Conservation (phyloP, 1,284 basidiomycete genomes). For the Omphalotus olearius region DNA sequence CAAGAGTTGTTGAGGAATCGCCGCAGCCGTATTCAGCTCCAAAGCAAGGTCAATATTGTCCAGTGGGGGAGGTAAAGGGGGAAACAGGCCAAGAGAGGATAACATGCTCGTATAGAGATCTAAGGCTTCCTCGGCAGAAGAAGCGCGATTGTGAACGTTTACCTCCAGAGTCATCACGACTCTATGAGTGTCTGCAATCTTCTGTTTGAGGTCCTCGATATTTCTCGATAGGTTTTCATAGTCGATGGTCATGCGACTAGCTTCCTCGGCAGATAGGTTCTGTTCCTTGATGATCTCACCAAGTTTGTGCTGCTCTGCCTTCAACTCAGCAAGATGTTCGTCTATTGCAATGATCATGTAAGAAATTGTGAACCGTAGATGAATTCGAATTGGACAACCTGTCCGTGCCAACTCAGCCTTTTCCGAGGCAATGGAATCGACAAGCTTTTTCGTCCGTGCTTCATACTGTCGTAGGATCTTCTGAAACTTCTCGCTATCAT, state of each 20-base stretch:
- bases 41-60: slow-evolving; percentile 68
- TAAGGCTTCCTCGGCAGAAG: slow-evolving; percentile 74
- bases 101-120: slow-evolving; percentile 72
- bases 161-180: slow-evolving; percentile 74
- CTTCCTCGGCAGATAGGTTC: slow-evolving; percentile 83
- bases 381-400: slow-evolving; percentile 27
- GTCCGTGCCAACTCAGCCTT: slow-evolving; percentile 56
- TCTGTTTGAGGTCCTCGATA: slow-evolving; percentile 72
- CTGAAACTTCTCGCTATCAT: slow-evolving; percentile 68
- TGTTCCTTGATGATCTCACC: slow-evolving; percentile 70
- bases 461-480: slow-evolving; percentile 63
- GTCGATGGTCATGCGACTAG: slow-evolving; percentile 81
- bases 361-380: background rate
- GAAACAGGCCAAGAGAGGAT: slow-evolving; percentile 69
- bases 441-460: slow-evolving; percentile 55
- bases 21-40: slow-evolving; percentile 69
- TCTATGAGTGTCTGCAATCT: slow-evolving; percentile 68
- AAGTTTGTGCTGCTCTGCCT: slow-evolving; percentile 59
- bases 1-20: slow-evolving; percentile 62
- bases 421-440: slow-evolving; percentile 57
- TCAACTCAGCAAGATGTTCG: slow-evolving; percentile 53
- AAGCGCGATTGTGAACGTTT: slow-evolving; percentile 69
- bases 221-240: slow-evolving; percentile 69
- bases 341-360: slow-evolving; percentile 31
- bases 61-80: slow-evolving; percentile 63